Percentiles rank a stretch among this genome's conserved stretches.
phyloP scores from a whole-genome alignment of 176 grass and related monocot genomes.

The Cenchrus fungigraminus region DNA sequence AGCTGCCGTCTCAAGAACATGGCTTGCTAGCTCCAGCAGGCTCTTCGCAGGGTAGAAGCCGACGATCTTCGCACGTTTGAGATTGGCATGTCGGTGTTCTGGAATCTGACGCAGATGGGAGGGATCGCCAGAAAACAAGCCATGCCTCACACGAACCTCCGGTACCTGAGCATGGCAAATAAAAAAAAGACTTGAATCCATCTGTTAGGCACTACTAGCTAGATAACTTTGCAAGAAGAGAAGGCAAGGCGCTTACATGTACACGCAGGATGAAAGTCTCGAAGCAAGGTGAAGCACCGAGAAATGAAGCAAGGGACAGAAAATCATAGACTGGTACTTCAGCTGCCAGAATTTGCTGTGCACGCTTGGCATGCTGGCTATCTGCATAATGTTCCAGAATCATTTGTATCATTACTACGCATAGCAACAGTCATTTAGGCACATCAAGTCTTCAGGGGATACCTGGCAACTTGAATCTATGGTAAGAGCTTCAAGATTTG shows the following conservation, averaged over 20 bases:
- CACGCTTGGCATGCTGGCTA: background rate
- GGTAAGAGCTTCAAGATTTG: constrained; percentile 12
- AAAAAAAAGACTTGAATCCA: background rate
- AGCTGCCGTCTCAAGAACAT: constrained; percentile 12
- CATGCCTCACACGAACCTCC: background rate
- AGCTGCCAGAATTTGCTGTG: background rate
- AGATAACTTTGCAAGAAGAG: background rate
- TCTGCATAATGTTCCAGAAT: background rate
- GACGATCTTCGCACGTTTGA: background rate
- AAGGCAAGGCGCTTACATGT: background rate
- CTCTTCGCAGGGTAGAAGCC: constrained; percentile 16
- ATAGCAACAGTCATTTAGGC: background rate
- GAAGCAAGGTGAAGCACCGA: background rate
- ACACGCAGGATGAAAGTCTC: background rate
- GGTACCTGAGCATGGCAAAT: background rate
- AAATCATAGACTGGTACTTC: background rate
- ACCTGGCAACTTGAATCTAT: background rate
- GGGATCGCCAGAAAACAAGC: background rate
- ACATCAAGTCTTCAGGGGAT: background rate
- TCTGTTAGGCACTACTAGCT: background rate
- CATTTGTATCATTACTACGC: background rate
- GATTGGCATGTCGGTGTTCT: background rate
- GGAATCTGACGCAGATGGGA: constrained; percentile 11
- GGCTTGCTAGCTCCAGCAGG: constrained; percentile 9
- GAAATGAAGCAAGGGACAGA: background rate